Percentiles rank a stretch among this genome's conserved stretches.
Evolutionary conservation across 2,329 filamentous ascomycete species (phyloP).

Genomic region (Xylariales sp.): DNA sequence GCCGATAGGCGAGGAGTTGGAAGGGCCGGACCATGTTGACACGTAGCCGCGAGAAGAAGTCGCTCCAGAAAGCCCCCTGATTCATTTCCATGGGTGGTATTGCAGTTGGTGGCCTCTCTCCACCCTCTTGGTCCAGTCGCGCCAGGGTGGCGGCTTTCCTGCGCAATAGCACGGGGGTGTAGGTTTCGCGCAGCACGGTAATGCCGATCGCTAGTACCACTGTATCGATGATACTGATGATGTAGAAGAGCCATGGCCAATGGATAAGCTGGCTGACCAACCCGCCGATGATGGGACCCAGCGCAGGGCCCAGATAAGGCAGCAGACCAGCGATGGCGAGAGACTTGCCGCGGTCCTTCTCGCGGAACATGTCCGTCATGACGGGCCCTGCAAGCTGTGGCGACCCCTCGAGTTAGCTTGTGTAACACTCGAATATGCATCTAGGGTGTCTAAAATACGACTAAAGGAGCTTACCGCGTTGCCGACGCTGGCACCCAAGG

Average conservation of each 20-base stretch:
- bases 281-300: constrained; percentile 75
- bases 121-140: constrained; percentile 38
- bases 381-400: constrained; percentile 50
- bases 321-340: constrained; percentile 50
- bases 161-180: constrained; percentile 70
- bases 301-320: constrained; percentile 67
- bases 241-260: constrained; percentile 79
- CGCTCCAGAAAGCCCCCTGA: constrained; percentile 36
- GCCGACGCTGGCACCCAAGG: constrained; percentile 43
- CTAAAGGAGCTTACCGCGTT: constrained; percentile 41
- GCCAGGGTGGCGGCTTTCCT: constrained; percentile 62
- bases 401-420: background rate
- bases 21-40: constrained; percentile 57
- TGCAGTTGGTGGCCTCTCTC: constrained; percentile 57
- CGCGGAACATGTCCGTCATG: constrained; percentile 53
- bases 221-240: constrained; percentile 68
- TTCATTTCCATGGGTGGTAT: constrained; percentile 51
- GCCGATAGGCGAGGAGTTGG: constrained; percentile 58
- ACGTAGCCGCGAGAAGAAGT: constrained; percentile 47
- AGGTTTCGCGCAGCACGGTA: constrained; percentile 71
- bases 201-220: constrained; percentile 65
- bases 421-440: background rate
- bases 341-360: constrained; percentile 53
- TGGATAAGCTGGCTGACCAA: constrained; percentile 70
- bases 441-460: no score